phyloP scores from a whole-genome alignment of 192 early-diverging fungal species.

The Gryganskiella cystojenkinii region DNA sequence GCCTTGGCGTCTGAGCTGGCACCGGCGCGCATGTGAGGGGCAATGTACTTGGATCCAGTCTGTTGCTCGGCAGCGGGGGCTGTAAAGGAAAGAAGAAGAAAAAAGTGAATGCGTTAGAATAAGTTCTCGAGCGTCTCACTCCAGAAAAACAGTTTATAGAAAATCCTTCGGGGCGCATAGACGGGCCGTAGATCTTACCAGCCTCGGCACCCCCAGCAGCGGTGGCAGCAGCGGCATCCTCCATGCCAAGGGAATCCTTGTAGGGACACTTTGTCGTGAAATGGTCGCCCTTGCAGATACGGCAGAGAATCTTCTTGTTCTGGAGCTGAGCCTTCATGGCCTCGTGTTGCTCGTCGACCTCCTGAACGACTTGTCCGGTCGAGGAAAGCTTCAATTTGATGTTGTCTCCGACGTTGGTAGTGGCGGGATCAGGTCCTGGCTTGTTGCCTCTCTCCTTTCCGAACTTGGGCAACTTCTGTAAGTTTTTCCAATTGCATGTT shows the following conservation, averaged over 20 bases:
- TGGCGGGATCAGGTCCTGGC: slow-evolving; percentile 87
- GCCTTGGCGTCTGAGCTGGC: slow-evolving; percentile 31
- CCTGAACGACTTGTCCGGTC: slow-evolving; percentile 68
- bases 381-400: slow-evolving; percentile 87
- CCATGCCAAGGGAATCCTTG: slow-evolving; percentile 91
- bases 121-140: background rate
- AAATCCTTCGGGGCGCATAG: too few relatives aligned
- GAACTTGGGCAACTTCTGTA: slow-evolving; percentile 90
- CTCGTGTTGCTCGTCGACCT: slow-evolving; percentile 74
- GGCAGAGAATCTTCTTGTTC: slow-evolving; percentile 90
- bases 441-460: slow-evolving; percentile 83
- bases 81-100: slow-evolving; percentile 5
- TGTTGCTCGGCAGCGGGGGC: slow-evolving; percentile 37
- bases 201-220: slow-evolving; percentile 56
- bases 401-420: slow-evolving; percentile 90
- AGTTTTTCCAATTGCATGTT: too few relatives aligned
- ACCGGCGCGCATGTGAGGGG: slow-evolving; percentile 79
- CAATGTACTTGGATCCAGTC: slow-evolving; percentile 82
- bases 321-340: slow-evolving; percentile 68
- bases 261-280: slow-evolving; percentile 98
- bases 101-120: background rate
- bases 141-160: too few relatives aligned
- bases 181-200: too few relatives aligned
- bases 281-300: slow-evolving; percentile 97
- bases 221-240: slow-evolving; percentile 71